Conservation (phyloP, 306 rosid genomes). For the Prunus kanzakura region DNA sequence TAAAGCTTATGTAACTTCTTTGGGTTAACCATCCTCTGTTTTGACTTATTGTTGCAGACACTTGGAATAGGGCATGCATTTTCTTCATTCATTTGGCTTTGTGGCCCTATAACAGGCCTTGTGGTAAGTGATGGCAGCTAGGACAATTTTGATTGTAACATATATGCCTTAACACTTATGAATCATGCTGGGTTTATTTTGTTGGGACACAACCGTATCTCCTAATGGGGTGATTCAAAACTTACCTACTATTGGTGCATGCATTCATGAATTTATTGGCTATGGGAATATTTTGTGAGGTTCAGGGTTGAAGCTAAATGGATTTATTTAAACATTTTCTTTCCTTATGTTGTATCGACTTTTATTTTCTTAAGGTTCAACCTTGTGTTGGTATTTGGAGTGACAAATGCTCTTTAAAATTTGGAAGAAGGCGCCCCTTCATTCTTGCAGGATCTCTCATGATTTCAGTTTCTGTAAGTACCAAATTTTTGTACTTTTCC, state of each 20-base stretch:
- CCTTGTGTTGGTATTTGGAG: constrained; percentile 95
- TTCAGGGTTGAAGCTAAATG: neutral
- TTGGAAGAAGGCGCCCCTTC: constrained; percentile 95
- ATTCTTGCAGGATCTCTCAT: constrained; percentile 88
- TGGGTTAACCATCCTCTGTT: constrained; percentile 16
- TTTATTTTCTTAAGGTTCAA: constrained; percentile 56
- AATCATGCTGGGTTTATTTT: neutral
- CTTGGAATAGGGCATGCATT: constrained; percentile 96
- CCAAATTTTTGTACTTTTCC: constrained; percentile 18
- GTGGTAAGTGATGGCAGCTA: constrained; percentile 61
- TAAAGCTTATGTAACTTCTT: constrained; percentile 5
- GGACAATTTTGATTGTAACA: neutral
- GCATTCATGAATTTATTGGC: neutral
- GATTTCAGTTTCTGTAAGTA: constrained; percentile 81
- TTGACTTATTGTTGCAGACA: constrained; percentile 63
- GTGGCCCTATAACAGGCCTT: constrained; percentile 99
- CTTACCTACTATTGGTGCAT: neutral
- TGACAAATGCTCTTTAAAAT: constrained; percentile 86
- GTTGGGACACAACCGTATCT: neutral
- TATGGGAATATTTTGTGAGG: neutral
- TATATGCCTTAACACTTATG: neutral
- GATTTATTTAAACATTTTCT: neutral
- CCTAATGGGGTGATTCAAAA: neutral
- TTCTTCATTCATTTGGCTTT: constrained; percentile 98
- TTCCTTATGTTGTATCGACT: neutral